These are phyloP conservation scores for Taxillus chinensis DNA, from an alignment of 164 flowering plant genomes.

Conservation along the genomic window DNA sequence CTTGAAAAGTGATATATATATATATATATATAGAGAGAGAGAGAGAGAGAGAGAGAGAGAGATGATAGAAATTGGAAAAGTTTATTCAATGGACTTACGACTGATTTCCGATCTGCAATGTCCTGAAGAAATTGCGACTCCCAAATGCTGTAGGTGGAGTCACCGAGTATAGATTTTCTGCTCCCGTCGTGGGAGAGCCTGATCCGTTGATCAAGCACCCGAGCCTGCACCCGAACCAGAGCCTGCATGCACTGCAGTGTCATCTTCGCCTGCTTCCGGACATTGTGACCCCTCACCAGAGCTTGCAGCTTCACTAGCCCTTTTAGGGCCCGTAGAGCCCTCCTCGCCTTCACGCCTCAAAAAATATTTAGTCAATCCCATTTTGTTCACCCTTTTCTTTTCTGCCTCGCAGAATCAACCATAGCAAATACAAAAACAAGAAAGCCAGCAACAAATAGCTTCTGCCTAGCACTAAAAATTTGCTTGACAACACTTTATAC, in stretches of 20 bases:
- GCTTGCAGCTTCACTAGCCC: constrained; percentile 60
- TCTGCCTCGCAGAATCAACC: no score
- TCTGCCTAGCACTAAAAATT: no score
- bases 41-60: neutral
- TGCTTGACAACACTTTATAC: no score
- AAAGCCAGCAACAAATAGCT: no score
- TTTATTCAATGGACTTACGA: constrained; percentile 15
- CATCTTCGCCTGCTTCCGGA: constrained; percentile 60
- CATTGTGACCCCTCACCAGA: constrained; percentile 59
- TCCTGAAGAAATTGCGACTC: constrained; percentile 42
- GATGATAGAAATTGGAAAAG: neutral
- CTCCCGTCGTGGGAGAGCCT: constrained; percentile 38
- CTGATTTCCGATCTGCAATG: constrained; percentile 39
- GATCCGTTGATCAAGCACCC: constrained; percentile 49
- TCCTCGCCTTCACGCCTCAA: constrained; percentile 32
- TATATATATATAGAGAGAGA: neutral
- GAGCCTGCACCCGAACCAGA: constrained; percentile 49
- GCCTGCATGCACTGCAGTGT: constrained; percentile 65
- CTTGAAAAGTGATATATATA: no score
- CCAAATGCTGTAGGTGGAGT: constrained; percentile 22
- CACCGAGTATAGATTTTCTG: constrained; percentile 38
- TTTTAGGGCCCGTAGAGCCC: constrained; percentile 54
- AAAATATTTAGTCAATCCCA: no score
- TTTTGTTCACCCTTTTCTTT: no score
- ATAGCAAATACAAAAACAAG: no score